These are phyloP conservation scores for Durusdinium trenchii DNA, from an alignment of 73 alveolate species.

Conservation along the genomic window DNA sequence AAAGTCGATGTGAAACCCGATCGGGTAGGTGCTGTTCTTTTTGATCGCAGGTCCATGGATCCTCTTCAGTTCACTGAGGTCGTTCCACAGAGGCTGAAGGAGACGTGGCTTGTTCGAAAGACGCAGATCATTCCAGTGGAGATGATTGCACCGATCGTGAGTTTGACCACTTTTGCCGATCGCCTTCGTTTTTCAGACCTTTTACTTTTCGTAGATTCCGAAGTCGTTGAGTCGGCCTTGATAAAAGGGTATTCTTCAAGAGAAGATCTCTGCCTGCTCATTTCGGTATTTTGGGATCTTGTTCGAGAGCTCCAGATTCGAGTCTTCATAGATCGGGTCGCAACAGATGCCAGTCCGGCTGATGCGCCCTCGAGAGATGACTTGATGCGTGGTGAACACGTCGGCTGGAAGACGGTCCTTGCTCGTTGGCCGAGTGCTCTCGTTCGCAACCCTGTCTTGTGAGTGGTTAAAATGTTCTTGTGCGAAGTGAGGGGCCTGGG, in stretches of 20 bases:
- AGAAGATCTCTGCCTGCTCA: not conserved
- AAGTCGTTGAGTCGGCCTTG: not conserved
- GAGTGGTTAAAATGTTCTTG: no score
- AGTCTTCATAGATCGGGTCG: not conserved
- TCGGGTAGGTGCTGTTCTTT: no score
- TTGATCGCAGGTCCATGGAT: no score
- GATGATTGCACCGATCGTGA: not conserved
- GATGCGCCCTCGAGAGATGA: conserved; percentile 1
- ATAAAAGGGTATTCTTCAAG: not conserved
- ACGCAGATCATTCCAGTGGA: not conserved
- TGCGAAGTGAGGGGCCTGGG: no score
- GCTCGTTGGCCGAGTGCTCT: not conserved
- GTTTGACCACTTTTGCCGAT: not conserved
- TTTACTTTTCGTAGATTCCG: not conserved
- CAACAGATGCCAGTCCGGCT: not conserved
- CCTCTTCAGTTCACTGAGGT: not conserved
- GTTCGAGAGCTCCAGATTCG: not conserved
- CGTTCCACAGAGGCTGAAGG: not conserved
- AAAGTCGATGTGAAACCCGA: no score
- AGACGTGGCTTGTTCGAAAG: not conserved
- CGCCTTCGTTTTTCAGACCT: not conserved
- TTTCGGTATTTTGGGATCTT: no score
- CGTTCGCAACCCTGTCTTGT: no score
- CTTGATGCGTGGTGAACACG: not conserved
- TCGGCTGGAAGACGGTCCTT: not conserved